These are phyloP conservation scores for Pterocarpus macrocarpus DNA, from an alignment of 306 rosid species.

Conservation along the genomic window DNA sequence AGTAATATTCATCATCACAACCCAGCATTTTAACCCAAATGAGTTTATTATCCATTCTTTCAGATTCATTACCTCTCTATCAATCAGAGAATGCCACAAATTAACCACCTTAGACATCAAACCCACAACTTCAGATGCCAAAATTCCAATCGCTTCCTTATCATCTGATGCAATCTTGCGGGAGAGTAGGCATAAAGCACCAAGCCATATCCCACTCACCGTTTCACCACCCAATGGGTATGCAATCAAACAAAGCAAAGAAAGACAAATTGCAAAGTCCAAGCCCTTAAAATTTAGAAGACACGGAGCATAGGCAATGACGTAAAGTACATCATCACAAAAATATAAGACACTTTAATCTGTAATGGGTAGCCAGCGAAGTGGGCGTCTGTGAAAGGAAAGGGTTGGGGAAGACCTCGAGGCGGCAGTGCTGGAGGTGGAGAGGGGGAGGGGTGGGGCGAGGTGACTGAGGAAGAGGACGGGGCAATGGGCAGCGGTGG, in stretches of 20 bases:
- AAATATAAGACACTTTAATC: background rate
- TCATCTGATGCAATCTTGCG: slow-evolving; percentile 59
- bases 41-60: slow-evolving; percentile 64
- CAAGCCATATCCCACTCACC: slow-evolving; percentile 55
- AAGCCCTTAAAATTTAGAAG: background rate
- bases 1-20: slow-evolving; percentile 63
- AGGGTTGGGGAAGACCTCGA: too few species aligned
- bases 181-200: slow-evolving; percentile 54
- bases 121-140: slow-evolving; percentile 76
- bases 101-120: slow-evolving; percentile 78
- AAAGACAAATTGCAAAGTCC: slow-evolving; percentile 40
- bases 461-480: too few species aligned
- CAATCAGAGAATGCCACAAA: slow-evolving; percentile 78
- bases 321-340: background rate
- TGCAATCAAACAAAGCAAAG: slow-evolving; percentile 29
- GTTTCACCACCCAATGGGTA: slow-evolving; percentile 57
- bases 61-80: slow-evolving; percentile 54
- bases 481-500: too few species aligned
- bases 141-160: slow-evolving; percentile 68
- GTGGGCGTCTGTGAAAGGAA: too few species aligned
- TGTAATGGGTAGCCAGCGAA: too few species aligned
- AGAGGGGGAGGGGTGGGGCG: too few species aligned
- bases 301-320: background rate
- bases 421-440: too few species aligned
- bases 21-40: slow-evolving; percentile 69